These are phyloP conservation scores for Chaetothyriales sp. DNA, from an alignment of 2,329 filamentous ascomycete species.

Conservation along the genomic window DNA sequence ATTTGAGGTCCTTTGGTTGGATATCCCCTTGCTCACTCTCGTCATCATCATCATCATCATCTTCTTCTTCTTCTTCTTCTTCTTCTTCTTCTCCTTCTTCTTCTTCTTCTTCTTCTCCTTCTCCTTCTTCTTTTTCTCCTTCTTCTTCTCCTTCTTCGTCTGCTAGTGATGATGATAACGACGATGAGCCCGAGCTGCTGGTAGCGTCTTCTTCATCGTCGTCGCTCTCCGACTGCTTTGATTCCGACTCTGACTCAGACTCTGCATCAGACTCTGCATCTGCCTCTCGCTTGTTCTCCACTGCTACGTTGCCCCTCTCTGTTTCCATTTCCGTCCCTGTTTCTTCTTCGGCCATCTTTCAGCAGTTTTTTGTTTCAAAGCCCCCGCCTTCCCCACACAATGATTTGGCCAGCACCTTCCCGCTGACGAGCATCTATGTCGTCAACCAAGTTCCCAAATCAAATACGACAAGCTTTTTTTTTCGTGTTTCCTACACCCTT, in stretches of 20 bases:
- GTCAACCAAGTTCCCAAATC: not conserved
- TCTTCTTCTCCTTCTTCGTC: not conserved
- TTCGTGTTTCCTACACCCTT: too few relatives aligned
- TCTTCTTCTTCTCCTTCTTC: not conserved
- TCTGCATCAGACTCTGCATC: not conserved
- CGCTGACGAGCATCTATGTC: not conserved
- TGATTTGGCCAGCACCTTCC: not conserved
- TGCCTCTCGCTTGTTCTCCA: not conserved
- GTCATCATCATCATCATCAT: not conserved
- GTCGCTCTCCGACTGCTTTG: not conserved
- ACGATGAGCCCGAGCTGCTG: not conserved
- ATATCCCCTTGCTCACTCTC: not conserved
- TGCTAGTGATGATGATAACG: not conserved
- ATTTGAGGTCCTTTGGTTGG: conserved; percentile 18
- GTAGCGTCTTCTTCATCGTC: not conserved
- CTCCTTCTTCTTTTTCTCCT: not conserved
- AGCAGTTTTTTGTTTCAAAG: not conserved
- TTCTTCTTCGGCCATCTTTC: too few relatives aligned
- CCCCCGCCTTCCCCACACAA: too few relatives aligned
- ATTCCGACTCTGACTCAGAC: not conserved
- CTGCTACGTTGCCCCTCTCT: not conserved
- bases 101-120: not conserved
- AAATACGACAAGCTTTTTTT: too few relatives aligned
- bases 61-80: not conserved
- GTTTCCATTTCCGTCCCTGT: not conserved